These are phyloP conservation scores for Oryza meyeriana DNA, from an alignment of 176 grass and related monocot species.

Conservation along the genomic window DNA sequence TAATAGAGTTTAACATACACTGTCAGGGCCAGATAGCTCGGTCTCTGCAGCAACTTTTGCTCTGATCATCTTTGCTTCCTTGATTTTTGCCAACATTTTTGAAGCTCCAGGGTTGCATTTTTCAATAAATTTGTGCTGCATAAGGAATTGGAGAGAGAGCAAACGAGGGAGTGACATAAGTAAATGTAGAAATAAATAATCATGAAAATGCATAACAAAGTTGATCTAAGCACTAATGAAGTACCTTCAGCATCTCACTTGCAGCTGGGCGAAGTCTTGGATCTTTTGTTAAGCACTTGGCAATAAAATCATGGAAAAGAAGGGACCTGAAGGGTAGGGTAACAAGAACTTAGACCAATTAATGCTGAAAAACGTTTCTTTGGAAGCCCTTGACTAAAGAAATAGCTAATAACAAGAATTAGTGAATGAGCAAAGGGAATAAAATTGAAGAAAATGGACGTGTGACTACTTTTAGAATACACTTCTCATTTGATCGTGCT, in stretches of 20 bases:
- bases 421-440: neutral
- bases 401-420: conserved; percentile 18
- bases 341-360: conserved; percentile 19
- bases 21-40: conserved; percentile 43
- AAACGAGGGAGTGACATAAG: neutral
- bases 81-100: conserved; percentile 95
- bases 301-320: conserved; percentile 99
- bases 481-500: conserved; percentile 4
- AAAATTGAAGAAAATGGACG: conserved; percentile 26
- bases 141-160: neutral
- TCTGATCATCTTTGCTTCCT: conserved; percentile 84
- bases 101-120: conserved; percentile 89
- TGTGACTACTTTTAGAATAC: conserved; percentile 15
- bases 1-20: conserved; percentile 42
- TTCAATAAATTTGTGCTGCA: conserved; percentile 98
- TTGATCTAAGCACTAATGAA: conserved; percentile 18
- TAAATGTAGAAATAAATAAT: conserved; percentile 24
- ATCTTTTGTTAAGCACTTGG: conserved; percentile 99
- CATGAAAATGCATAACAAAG: conserved; percentile 28
- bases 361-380: neutral
- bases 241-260: conserved; percentile 95
- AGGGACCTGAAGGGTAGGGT: conserved; percentile 71
- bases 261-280: conserved; percentile 87
- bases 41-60: conserved; percentile 55
- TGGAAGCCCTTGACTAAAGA: conserved; percentile 9